These are phyloP conservation scores for Ceratocystis variospora DNA, from an alignment of 2,329 filamentous ascomycete genomes.

Conservation along the genomic window DNA sequence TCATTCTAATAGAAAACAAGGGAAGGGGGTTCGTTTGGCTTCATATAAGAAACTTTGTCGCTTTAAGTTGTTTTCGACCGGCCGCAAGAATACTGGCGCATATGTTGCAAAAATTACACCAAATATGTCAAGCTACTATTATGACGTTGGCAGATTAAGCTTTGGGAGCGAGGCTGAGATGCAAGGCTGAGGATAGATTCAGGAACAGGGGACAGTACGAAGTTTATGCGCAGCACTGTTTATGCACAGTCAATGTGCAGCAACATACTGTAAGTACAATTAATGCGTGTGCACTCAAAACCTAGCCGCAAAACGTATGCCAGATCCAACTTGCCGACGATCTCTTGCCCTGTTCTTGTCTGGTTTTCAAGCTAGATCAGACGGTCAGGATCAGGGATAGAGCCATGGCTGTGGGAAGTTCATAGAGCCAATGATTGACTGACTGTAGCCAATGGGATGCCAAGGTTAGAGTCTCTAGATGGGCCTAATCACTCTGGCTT, in stretches of 20 bases:
- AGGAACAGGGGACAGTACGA: neutral
- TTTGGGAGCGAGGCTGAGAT: slow-evolving; percentile 16
- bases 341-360: neutral
- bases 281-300: neutral
- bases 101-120: neutral
- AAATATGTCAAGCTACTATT: neutral
- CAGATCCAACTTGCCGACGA: slow-evolving; percentile 1
- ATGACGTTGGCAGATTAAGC: slow-evolving; percentile 8
- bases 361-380: slow-evolving; percentile 1
- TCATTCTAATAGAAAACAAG: no score
- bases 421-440: neutral
- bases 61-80: neutral
- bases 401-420: neutral
- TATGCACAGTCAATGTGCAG: neutral
- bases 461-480: neutral
- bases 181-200: slow-evolving; percentile 5
- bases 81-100: neutral
- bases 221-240: neutral
- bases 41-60: no score
- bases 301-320: neutral
- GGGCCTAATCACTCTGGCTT: neutral
- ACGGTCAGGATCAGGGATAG: slow-evolving; percentile 4
- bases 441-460: neutral
- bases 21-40: no score
- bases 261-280: neutral